These are phyloP conservation scores for Leucaena leucocephala DNA, from an alignment of 306 rosid genomes.

Conservation along the genomic window DNA sequence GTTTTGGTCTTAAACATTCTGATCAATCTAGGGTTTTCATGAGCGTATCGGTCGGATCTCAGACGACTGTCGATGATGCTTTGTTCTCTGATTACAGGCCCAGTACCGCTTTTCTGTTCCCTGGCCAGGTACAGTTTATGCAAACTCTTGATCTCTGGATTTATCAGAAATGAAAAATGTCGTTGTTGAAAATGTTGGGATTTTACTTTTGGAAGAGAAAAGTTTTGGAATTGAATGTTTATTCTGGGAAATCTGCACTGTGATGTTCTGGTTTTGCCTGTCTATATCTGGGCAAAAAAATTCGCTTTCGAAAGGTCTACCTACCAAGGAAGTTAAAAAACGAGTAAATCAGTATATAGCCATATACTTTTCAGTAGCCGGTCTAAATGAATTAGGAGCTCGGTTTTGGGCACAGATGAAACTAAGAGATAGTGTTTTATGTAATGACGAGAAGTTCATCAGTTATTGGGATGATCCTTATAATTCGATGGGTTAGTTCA, in stretches of 20 bases:
- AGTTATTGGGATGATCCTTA: not conserved
- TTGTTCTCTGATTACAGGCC: conserved; percentile 76
- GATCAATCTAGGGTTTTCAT: conserved; percentile 76
- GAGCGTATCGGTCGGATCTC: conserved; percentile 74
- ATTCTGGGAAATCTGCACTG: not conserved
- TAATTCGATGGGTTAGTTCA: not conserved
- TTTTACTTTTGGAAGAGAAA: not conserved
- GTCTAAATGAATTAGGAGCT: not conserved
- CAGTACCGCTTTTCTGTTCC: conserved; percentile 80
- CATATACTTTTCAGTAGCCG: not conserved
- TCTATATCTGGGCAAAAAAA: not conserved
- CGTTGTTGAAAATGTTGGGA: not conserved
- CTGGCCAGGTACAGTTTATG: conserved; percentile 71
- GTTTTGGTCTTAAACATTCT: conserved; percentile 33
- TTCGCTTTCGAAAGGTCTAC: not conserved
- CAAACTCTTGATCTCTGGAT: not conserved
- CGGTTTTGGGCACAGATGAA: not conserved
- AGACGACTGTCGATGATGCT: conserved; percentile 49
- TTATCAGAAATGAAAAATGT: not conserved
- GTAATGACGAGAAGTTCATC: not conserved
- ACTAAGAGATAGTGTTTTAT: not conserved
- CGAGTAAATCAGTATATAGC: not conserved
- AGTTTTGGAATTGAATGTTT: not conserved
- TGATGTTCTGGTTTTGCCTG: not conserved
- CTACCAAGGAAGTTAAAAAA: not conserved